A percentile compares a stretch with the other conserved stretches of the same genome.
phyloP scores from a whole-genome alignment of 2,329 filamentous ascomycete genomes.

The Pseudocercospora pini-densiflorae region DNA sequence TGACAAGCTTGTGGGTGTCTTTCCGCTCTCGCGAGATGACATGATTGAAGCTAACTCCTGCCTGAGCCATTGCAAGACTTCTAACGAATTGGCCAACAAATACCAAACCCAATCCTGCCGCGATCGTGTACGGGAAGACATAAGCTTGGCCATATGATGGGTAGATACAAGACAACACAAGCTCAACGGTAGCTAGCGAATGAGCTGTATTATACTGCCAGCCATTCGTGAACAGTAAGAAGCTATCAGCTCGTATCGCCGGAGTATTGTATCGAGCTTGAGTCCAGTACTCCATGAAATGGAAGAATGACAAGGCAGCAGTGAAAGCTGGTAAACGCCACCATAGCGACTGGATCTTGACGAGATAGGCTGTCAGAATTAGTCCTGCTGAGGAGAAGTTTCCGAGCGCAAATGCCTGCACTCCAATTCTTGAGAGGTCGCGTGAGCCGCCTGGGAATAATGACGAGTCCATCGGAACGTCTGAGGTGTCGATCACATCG shows the following conservation, averaged over 20 bases:
- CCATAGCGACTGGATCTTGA: slow-evolving; percentile 27
- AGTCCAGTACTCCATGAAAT: slow-evolving; percentile 95
- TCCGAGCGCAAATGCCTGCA: slow-evolving; percentile 53
- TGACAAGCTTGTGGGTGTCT: slow-evolving; percentile 80
- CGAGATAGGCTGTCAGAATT: slow-evolving; percentile 34
- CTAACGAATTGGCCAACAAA: slow-evolving; percentile 74
- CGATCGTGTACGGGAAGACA: slow-evolving; percentile 57
- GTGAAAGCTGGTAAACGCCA: slow-evolving; percentile 70
- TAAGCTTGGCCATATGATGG: slow-evolving; percentile 27
- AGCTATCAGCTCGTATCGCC: slow-evolving; percentile 72
- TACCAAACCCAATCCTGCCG: slow-evolving; percentile 67
- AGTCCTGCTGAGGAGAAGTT: slow-evolving; percentile 42
- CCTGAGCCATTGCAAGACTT: slow-evolving; percentile 84
- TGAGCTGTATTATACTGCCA: slow-evolving; percentile 84
- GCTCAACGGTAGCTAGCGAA: slow-evolving; percentile 73
- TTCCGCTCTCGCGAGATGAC: slow-evolving; percentile 72
- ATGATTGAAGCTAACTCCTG: slow-evolving; percentile 89
- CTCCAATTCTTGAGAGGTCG: slow-evolving; percentile 52
- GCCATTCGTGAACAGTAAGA: slow-evolving; percentile 85
- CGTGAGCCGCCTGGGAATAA: slow-evolving; percentile 50
- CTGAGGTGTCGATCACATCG: slow-evolving; percentile 16
- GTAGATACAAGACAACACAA: slow-evolving; percentile 58
- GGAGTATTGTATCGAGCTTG: slow-evolving; percentile 83
- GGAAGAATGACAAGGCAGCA: slow-evolving; percentile 73
- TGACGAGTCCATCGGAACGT: slow-evolving; percentile 33